Base-by-base conservation (phyloP, 2,329 filamentous ascomycete genomes). In the Tolypocladium ophioglossoides region DNA sequence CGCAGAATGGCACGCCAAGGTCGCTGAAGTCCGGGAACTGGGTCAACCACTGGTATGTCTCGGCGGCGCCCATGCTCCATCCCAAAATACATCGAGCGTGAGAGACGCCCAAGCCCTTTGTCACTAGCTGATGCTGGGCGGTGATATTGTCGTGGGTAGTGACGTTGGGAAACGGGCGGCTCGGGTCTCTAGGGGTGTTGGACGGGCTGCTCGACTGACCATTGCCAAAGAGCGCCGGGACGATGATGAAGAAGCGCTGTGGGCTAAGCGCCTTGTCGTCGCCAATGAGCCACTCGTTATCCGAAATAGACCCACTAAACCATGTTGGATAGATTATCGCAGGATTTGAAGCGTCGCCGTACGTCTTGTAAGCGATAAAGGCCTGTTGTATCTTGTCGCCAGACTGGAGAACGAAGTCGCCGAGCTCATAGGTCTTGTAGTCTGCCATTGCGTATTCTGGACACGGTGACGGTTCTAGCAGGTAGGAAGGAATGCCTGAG, bases 241-340 rank as follows among this genome's bases (percentile, higher is more conserved):
- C 66, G 39, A 82, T 70, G 53, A 81, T 72, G 58, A 72, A 78
- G 66, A 78, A 77, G 27, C 67, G 61, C 1, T 53, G 71, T 0
- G 87, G 86, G 57, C 78, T 78, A 46, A 91, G 73, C 0, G 83
- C 78, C 65, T 82, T 87, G 59, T 82, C 77, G 7, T 78, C 67
- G 14, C 85, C 85, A 44, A 89, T 77, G 12, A 91, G 78, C 87
- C 87, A 91, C 64, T 86, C 76, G 56, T 91, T 91, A 62, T 88
- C 84, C 2, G 76, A 72, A 57, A 91, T 87, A 3, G 70, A 73
- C 71, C 68, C 68, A 52, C 66, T 68, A 66, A 84, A 91, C 87
- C 87, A 91, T 2, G 83, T 84, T 2, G 87, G 88, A 63, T 91
- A 91, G 57, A 91, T 78, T 55, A 91, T 80, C 2, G 82, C 83